These are phyloP conservation scores for Heterobasidion parviporum DNA, from an alignment of 1,284 basidiomycete genomes.

Conservation along the genomic window DNA sequence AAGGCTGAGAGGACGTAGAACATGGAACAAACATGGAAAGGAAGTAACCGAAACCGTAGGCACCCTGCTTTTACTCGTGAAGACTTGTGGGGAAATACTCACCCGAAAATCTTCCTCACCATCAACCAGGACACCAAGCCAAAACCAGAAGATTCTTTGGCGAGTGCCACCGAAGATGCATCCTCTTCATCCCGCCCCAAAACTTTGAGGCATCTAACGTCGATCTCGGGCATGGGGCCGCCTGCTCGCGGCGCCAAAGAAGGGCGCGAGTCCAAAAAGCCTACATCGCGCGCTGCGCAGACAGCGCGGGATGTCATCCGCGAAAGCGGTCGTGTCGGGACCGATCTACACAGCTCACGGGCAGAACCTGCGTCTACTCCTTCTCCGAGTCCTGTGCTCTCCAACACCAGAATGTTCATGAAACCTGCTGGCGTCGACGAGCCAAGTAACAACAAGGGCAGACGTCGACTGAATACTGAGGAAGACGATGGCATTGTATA, in stretches of 20 bases:
- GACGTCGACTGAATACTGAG: neutral
- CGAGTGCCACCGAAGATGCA: neutral
- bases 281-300: conserved; percentile 18
- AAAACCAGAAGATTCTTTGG: neutral
- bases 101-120: neutral
- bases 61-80: neutral
- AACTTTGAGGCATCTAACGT: conserved; percentile 6
- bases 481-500: neutral
- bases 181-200: neutral
- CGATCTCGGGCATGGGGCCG: conserved; percentile 19
- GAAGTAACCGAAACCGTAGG: neutral
- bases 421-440: conserved; percentile 51
- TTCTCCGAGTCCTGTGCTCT: conserved; percentile 19
- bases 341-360: neutral
- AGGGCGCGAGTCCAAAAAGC: conserved; percentile 14
- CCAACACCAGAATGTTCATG: conserved; percentile 27
- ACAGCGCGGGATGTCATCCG: conserved; percentile 43
- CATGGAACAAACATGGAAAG: conserved; percentile 25
- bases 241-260: conserved; percentile 13
- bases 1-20: conserved; percentile 28
- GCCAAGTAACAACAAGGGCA: neutral
- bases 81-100: neutral
- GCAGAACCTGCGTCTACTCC: conserved; percentile 21
- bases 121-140: neutral
- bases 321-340: conserved; percentile 36